These are phyloP conservation scores for Chaetomium sp. DNA, from an alignment of 2,329 filamentous ascomycete genomes.

Conservation along the genomic window DNA sequence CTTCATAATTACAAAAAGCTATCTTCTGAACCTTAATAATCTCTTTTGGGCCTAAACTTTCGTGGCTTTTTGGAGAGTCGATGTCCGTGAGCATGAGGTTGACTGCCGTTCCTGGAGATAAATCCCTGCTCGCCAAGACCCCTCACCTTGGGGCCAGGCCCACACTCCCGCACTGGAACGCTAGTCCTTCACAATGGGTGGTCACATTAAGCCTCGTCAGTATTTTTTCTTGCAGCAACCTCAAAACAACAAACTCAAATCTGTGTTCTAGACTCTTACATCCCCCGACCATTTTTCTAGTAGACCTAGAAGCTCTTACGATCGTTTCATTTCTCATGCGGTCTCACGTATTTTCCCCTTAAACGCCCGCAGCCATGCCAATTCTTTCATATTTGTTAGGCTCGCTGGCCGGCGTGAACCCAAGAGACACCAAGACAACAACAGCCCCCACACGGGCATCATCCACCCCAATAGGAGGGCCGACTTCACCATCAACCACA, in stretches of 20 bases:
- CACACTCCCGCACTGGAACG: neutral
- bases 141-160: neutral
- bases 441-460: neutral
- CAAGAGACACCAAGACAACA: neutral
- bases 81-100: too few species aligned
- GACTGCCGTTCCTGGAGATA: too few species aligned
- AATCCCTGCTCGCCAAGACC: constrained; percentile 2
- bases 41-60: too few species aligned
- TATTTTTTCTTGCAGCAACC: constrained; percentile 1
- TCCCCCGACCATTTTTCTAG: neutral
- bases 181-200: constrained; percentile 1
- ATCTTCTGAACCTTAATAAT: too few species aligned
- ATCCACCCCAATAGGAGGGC: neutral
- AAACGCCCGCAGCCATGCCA: neutral
- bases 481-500: neutral
- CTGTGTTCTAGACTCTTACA: neutral
- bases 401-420: neutral
- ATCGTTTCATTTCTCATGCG: neutral
- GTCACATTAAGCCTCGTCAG: neutral
- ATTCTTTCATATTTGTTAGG: constrained; percentile 6
- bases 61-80: too few species aligned
- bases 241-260: neutral
- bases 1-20: too few species aligned
- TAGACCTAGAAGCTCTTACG: neutral
- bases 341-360: too few species aligned